Base-by-base conservation (phyloP, 768 basidiomycete species). In the Rossbeevera mucosa region DNA sequence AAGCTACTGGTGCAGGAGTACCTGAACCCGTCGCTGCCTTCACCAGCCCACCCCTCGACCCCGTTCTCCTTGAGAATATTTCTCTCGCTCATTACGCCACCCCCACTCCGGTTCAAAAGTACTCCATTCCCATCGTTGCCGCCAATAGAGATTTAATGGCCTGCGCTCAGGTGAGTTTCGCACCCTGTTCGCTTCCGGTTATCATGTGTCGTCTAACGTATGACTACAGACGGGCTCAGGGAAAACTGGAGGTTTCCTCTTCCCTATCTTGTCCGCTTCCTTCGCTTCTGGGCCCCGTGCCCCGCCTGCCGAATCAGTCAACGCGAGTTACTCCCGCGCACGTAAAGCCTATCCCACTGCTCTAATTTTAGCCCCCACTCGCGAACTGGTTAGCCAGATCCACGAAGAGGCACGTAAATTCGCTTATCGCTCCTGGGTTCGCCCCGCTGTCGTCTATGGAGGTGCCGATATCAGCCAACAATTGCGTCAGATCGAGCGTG, bases 361-460 rank as follows among this genome's bases (percentile, higher is more conserved):
- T n/a, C 83, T 99, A 45, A 91, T 99, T 61, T 82, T 99, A 56
- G 96, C 96, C 5, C 96, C 96, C 45, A 99, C 96, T 41, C 94
- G 96, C 64, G 96, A 99, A 70, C 85, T 99, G 52, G 96, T 98
- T 56, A 94, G 91, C 57, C 96, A 99, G 75, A 99, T 99, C 66
- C 95, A 99, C 70, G 96, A 98, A 2, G 96, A 99, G 71, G 95
- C 96, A 24, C 86, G 94, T 68, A 98, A 98, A 75, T 99, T 99
- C 64, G 88, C 95, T 21, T 99, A 99, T 74, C 90, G 96, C 54
- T 97, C 96, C 33, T 98, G 96, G 96, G 94, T 98, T 55, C 88
- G 92, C 63, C 94, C 96, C 29, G 96, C 96, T 57, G 96, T 98
- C 42, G 96, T 97, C 21, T 99, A 99, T 71, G 96, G 96, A 62